Evolutionary conservation across 805 yeast genomes (phyloP).

Genomic region (Osmozyma mogii): DNA sequence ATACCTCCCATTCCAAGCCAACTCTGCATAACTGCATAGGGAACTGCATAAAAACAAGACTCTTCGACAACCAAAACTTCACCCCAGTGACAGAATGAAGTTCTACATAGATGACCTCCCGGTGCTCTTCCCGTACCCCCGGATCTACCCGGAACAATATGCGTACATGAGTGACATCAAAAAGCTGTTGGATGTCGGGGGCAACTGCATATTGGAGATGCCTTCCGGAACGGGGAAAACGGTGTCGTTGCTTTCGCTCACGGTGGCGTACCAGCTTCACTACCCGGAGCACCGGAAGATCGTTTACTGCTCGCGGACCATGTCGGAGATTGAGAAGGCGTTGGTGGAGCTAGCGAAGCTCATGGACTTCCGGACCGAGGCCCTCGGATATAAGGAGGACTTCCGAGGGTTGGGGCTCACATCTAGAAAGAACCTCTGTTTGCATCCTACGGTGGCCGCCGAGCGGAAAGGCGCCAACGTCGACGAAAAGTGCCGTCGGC

Average conservation of each 20-base stretch:
- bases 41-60: no score
- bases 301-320: conserved; percentile 97
- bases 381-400: conserved; percentile 80
- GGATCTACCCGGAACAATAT: conserved; percentile 96
- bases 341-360: conserved; percentile 79
- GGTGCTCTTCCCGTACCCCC: conserved; percentile 91
- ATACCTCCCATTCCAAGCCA: no score
- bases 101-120: conserved; percentile 94
- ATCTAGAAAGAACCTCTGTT: conserved; percentile 86
- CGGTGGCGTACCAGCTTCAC: conserved; percentile 92
- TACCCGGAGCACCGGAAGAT: conserved; percentile 93
- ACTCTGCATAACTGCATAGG: no score
- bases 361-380: conserved; percentile 80
- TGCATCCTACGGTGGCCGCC: conserved; percentile 79
- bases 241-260: conserved; percentile 78
- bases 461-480: conserved; percentile 89
- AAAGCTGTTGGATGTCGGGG: conserved; percentile 90
- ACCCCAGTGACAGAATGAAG: no score
- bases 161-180: conserved; percentile 96
- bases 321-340: conserved; percentile 98
- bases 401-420: conserved; percentile 93
- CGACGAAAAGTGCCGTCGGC: conserved; percentile 91
- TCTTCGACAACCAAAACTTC: no score
- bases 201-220: conserved; percentile 95
- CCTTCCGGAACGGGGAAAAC: conserved; percentile 99